Conservation (phyloP, 129 eudicot genomes). For the Artemisia annua region DNA sequence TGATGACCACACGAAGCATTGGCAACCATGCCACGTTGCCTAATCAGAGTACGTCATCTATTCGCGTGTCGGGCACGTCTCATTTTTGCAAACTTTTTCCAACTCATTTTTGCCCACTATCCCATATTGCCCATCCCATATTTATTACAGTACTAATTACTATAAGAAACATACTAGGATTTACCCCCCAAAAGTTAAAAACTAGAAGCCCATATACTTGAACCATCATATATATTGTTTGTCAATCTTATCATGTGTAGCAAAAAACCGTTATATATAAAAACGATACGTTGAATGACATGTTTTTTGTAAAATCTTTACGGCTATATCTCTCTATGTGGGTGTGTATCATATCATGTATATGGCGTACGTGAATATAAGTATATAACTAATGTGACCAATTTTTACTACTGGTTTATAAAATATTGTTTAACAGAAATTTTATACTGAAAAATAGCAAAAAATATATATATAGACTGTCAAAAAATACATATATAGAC, state of each 20-base stretch:
- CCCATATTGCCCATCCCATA: neutral
- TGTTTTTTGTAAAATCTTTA: neutral
- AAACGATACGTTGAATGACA: too few species aligned
- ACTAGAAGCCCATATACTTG: too few species aligned
- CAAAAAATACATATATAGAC: neutral
- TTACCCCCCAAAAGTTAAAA: neutral
- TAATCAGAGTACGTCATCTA: slow-evolving; percentile 32
- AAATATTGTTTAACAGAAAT: too few species aligned
- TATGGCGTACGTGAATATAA: too few species aligned
- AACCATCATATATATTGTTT: too few species aligned
- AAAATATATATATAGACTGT: neutral
- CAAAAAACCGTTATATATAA: too few species aligned
- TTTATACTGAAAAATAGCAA: too few species aligned
- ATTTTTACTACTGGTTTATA: too few species aligned
- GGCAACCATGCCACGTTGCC: slow-evolving; percentile 36
- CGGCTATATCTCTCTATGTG: too few species aligned
- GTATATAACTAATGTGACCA: too few species aligned
- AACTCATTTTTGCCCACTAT: slow-evolving; percentile 23
- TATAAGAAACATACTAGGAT: neutral
- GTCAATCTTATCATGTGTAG: too few species aligned
- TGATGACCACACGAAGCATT: slow-evolving; percentile 19
- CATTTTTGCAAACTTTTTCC: slow-evolving; percentile 17
- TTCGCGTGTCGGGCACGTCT: slow-evolving; percentile 36
- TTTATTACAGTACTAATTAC: slow-evolving; percentile 14
- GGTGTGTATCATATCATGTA: too few species aligned